phyloP scores from a whole-genome alignment of 2,329 filamentous ascomycete species.

The Fusarium sambucinum region DNA sequence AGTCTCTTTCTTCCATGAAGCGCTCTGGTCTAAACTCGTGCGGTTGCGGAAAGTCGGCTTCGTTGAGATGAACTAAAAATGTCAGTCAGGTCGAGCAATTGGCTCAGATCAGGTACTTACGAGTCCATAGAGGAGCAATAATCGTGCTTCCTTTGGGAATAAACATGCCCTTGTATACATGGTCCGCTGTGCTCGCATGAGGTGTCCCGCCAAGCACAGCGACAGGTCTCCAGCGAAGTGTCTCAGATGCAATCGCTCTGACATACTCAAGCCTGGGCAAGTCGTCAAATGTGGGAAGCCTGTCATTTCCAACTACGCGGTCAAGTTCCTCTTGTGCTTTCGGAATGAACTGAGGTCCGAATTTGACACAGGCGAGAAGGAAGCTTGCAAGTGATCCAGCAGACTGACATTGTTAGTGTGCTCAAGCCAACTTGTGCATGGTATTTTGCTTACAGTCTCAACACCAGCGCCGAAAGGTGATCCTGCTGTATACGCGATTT shows the following conservation, averaged over 20 bases:
- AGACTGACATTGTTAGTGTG: slow-evolving; percentile 44
- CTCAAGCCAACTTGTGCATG: fast-evolving
- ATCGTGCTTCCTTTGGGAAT: slow-evolving; percentile 59
- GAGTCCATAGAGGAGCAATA: slow-evolving; percentile 58
- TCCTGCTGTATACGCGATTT: slow-evolving; percentile 59
- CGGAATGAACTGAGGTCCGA: slow-evolving; percentile 62
- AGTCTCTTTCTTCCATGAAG: slow-evolving; percentile 51
- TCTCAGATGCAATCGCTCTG: slow-evolving; percentile 55
- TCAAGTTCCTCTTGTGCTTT: slow-evolving; percentile 57
- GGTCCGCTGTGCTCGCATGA: slow-evolving; percentile 60
- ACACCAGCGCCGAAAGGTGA: slow-evolving; percentile 60
- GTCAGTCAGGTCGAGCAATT: fast-evolving
- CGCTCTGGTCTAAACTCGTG: slow-evolving; percentile 55
- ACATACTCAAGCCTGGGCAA: slow-evolving; percentile 52
- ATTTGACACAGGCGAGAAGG: slow-evolving; percentile 65
- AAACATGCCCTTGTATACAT: slow-evolving; percentile 58
- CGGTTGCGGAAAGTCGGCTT: slow-evolving; percentile 56
- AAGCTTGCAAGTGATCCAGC: slow-evolving; percentile 63
- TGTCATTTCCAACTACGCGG: slow-evolving; percentile 52
- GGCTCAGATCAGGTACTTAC: slow-evolving; percentile 46
- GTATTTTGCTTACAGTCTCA: slow-evolving; percentile 52
- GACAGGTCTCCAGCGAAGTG: slow-evolving; percentile 57
- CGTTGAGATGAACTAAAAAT: slow-evolving; percentile 54
- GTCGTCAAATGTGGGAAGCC: slow-evolving; percentile 56
- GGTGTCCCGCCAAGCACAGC: slow-evolving; percentile 59